Evolutionary conservation across 2,329 filamentous ascomycete genomes (phyloP).

Genomic region (Ophiocordyceps polyrhachis-furcata): DNA sequence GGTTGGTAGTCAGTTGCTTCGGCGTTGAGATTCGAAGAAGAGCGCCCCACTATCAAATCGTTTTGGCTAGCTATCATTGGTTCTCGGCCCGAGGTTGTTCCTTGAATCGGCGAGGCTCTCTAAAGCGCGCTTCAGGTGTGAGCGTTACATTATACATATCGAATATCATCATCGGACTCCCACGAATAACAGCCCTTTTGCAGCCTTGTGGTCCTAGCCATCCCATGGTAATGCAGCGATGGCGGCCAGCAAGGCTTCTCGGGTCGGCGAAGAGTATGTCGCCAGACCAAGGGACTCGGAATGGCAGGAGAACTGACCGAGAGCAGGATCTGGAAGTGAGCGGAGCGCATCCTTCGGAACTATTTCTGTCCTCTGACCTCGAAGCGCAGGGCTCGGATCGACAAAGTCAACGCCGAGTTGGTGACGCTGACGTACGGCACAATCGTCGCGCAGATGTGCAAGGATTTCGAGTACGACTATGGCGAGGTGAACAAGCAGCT

Average conservation of each 20-base stretch:
- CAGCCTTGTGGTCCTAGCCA: background rate
- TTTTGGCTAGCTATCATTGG: slow-evolving; percentile 8
- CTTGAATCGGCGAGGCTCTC: slow-evolving; percentile 2
- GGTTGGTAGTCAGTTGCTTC: background rate
- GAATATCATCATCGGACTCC: too few relatives aligned
- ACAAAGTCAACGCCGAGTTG: slow-evolving; percentile 95
- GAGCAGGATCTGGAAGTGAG: slow-evolving; percentile 81
- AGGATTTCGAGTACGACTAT: slow-evolving; percentile 91
- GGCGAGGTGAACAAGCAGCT: slow-evolving; percentile 92
- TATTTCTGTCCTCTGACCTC: slow-evolving; percentile 3
- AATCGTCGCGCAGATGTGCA: slow-evolving; percentile 89
- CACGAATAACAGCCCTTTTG: background rate
- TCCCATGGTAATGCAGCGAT: slow-evolving; percentile 16
- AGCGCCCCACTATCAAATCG: background rate
- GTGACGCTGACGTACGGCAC: slow-evolving; percentile 96
- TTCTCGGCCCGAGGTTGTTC: slow-evolving; percentile 18
- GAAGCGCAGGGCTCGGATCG: slow-evolving; percentile 59
- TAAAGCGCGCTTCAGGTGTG: background rate
- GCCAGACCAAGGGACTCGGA: background rate
- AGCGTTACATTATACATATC: background rate
- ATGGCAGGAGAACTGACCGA: slow-evolving; percentile 10
- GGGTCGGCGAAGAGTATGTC: slow-evolving; percentile 43
- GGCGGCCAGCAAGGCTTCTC: slow-evolving; percentile 41
- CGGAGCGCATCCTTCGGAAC: slow-evolving; percentile 6
- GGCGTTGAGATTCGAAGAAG: background rate